Conservation (phyloP, 208 protist genomes). For the Strigomonas culicis region DNA sequence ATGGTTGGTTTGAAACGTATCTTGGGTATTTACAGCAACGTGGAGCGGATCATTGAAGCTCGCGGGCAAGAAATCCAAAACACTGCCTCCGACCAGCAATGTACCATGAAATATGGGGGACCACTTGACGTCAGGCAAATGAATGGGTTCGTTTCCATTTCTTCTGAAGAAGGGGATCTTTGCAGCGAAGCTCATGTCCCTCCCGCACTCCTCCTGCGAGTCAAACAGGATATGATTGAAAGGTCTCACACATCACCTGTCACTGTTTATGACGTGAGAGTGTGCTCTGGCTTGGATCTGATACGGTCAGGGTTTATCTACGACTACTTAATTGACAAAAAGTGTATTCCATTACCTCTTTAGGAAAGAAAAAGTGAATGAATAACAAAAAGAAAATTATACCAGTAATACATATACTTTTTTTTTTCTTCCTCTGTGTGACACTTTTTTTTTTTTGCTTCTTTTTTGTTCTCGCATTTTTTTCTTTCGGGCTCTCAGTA, state of each 20-base stretch:
- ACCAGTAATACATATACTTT: constrained; percentile 5
- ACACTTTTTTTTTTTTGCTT: constrained; percentile 6
- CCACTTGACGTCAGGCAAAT: constrained; percentile 74
- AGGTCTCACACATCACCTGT: constrained; percentile 63
- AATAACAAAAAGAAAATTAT: too few relatives aligned
- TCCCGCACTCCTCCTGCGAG: constrained; percentile 77
- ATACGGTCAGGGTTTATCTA: constrained; percentile 76
- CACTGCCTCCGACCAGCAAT: constrained; percentile 1
- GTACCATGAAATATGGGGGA: constrained; percentile 75
- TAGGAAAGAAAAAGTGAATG: too few relatives aligned
- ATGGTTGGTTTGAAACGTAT: constrained; percentile 81
- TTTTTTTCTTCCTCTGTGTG: background rate
- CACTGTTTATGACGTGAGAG: constrained; percentile 85
- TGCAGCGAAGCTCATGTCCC: constrained; percentile 88
- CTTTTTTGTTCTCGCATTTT: background rate
- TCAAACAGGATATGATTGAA: constrained; percentile 80
- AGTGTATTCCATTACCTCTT: constrained; percentile 41
- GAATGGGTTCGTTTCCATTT: constrained; percentile 72
- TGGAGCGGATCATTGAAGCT: constrained; percentile 36
- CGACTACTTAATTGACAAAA: constrained; percentile 67
- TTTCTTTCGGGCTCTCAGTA: background rate
- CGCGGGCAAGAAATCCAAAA: background rate
- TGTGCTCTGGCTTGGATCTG: constrained; percentile 73
- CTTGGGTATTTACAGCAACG: constrained; percentile 47
- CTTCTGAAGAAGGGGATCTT: constrained; percentile 60